Percentiles rank a stretch among this genome's conserved stretches.
phyloP scores from a whole-genome alignment of 345 rosid species.

The Draba incana region DNA sequence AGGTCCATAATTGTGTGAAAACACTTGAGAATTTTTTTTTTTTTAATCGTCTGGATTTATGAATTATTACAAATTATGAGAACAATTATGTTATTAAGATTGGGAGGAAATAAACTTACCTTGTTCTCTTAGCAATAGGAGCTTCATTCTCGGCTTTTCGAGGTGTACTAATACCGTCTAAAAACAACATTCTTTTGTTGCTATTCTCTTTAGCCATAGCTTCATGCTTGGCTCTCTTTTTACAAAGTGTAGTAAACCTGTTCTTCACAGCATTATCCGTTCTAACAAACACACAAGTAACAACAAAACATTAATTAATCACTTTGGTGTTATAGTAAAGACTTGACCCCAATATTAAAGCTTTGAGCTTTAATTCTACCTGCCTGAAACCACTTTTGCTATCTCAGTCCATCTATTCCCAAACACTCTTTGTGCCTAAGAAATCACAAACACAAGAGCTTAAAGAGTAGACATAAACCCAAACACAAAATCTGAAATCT shows the following conservation, averaged over 20 bases:
- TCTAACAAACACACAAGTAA: conserved; percentile 52
- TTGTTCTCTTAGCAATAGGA: conserved; percentile 55
- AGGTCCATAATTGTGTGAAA: conserved; percentile 1
- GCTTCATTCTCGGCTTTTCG: conserved; percentile 38
- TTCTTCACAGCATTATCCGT: conserved; percentile 99
- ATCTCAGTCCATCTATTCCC: conserved; percentile 99
- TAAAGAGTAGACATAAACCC: conserved; percentile 9
- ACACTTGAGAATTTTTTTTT: not conserved
- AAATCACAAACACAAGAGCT: conserved; percentile 10
- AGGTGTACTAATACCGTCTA: conserved; percentile 44
- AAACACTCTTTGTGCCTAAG: conserved; percentile 82
- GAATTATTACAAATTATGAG: no score
- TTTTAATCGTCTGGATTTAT: no score
- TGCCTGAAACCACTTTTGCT: conserved; percentile 99
- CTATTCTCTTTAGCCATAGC: conserved; percentile 69
- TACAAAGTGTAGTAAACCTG: conserved; percentile 92
- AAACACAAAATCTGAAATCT: conserved; percentile 13
- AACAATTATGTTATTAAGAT: not conserved
- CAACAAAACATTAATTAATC: not conserved
- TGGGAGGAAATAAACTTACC: conserved; percentile 38
- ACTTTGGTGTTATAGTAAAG: conserved; percentile 14
- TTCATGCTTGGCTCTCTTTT: conserved; percentile 92
- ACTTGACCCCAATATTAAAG: not conserved
- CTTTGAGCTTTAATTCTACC: conserved; percentile 53
- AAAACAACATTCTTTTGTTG: conserved; percentile 62